Percentiles rank a stretch among this genome's conserved stretches.
phyloP scores from a whole-genome alignment of 805 yeast species.

The Nakazawaea wickerhamii region DNA sequence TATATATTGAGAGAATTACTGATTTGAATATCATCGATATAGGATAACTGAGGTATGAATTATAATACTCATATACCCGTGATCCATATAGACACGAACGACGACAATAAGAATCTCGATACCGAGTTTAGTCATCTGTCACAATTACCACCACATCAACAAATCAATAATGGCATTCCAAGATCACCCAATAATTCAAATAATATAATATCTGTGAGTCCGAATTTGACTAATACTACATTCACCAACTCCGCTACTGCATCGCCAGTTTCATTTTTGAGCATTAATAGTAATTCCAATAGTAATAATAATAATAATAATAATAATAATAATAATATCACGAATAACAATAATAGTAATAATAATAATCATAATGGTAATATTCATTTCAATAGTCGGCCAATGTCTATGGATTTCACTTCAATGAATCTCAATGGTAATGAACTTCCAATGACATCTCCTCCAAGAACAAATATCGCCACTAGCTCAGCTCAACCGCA shows the following conservation, averaged over 20 bases:
- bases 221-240: slow-evolving; percentile 6
- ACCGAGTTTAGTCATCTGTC: neutral
- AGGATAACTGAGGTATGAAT: neutral
- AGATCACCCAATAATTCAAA: slow-evolving; percentile 7
- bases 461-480: neutral
- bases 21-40: too few relatives aligned
- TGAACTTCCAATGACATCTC: neutral
- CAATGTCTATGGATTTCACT: slow-evolving; percentile 12
- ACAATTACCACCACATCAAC: neutral
- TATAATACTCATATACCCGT: slow-evolving; percentile 1
- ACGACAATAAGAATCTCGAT: neutral
- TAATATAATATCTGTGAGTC: slow-evolving; percentile 2
- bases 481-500: slow-evolving; percentile 16
- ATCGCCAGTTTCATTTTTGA: slow-evolving; percentile 10
- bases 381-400: slow-evolving; percentile 1
- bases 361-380: neutral
- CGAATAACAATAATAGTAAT: neutral
- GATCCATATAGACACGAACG: slow-evolving; percentile 5
- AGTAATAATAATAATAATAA: neutral
- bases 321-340: neutral
- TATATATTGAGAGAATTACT: too few relatives aligned
- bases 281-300: slow-evolving; percentile 6
- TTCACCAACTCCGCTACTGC: slow-evolving; percentile 3
- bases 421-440: slow-evolving; percentile 2
- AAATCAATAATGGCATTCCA: neutral